Base-by-base conservation (phyloP, 1,139 yeast genomes). In the Taphrina flavorubra region DNA sequence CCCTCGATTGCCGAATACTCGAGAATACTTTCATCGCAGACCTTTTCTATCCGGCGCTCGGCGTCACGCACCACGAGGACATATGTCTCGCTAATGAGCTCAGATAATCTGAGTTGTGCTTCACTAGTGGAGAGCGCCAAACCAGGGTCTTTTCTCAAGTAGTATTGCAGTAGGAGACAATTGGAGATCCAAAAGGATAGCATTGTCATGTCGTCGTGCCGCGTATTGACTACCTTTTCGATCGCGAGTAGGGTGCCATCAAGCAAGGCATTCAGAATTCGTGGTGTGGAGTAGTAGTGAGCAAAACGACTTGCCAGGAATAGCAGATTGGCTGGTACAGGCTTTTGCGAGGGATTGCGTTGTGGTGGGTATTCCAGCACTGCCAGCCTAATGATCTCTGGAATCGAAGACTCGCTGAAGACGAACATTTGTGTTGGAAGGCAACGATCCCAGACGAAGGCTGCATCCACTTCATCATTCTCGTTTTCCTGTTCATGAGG, bases 1-100 rank as follows among this genome's bases (percentile, higher is more conserved):
- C 83, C 84, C 1, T 82, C 83, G 51, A 81, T 81, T n/a, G 81
- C 80, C 47, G 79, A 81, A 70, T 77, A 79, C 70, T 81, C 81
- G 31, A 81, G 76, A 66, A 81, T 74, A 47, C 82, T 78, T n/a
- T 77, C 74, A 63, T 78, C 79, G 36, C 81, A 71, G 8, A 77
- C 74, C 39, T 76, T 75, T 44, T 77, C 80, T 49, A 81, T 72
- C 40, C 82, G 76, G 13, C 77, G 74, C 68, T 79, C 80, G 6
- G 79, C 79, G 64, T 78, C 80, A 61, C 75, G 77, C n/a, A 78
- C 76, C n/a, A 81, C 75, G 16, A 74, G 70, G 5, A 75, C 75
- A 59, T 78, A 78, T 8, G 78, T 75, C 67, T 79, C 81, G 14
- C 76, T 75, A 37, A 79, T 74, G 18, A 81, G 74, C 64, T 77